These are phyloP conservation scores for Suillus hirtellus DNA, from an alignment of 768 basidiomycete genomes.

Conservation along the genomic window DNA sequence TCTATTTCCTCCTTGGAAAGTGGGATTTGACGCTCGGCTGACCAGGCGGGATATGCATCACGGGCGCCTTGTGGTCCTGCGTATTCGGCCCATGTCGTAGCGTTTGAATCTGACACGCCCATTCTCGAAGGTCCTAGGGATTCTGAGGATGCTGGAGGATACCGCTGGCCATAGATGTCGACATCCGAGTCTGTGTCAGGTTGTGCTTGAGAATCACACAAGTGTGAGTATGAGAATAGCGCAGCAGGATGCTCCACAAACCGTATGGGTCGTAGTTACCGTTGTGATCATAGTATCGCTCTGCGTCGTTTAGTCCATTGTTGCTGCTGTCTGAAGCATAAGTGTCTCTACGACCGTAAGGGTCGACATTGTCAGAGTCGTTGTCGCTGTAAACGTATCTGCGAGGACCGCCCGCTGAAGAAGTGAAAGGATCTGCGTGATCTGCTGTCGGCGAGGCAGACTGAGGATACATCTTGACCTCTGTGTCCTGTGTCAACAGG, in stretches of 20 bases:
- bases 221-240: slow-evolving; percentile 13
- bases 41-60: slow-evolving; percentile 96
- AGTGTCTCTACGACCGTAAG: slow-evolving; percentile 64
- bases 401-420: slow-evolving; percentile 36
- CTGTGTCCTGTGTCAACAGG: slow-evolving; percentile 16
- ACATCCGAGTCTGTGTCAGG: slow-evolving; percentile 86
- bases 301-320: slow-evolving; percentile 45
- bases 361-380: slow-evolving; percentile 69
- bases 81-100: slow-evolving; percentile 72
- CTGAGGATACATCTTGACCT: slow-evolving; percentile 47
- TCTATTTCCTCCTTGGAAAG: slow-evolving; percentile 99
- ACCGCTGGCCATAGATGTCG: slow-evolving; percentile 69
- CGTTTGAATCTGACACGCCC: slow-evolving; percentile 68
- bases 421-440: slow-evolving; percentile 65
- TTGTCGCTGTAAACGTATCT: slow-evolving; percentile 69
- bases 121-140: slow-evolving; percentile 65
- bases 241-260: slow-evolving; percentile 28
- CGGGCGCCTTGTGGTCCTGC: slow-evolving; percentile 52
- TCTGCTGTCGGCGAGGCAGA: slow-evolving; percentile 60
- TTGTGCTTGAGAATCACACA: slow-evolving; percentile 47
- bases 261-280: slow-evolving; percentile 68
- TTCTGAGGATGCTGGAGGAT: slow-evolving; percentile 68
- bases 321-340: slow-evolving; percentile 72
- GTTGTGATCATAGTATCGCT: slow-evolving; percentile 63
- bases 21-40: slow-evolving; percentile 88